Base-by-base conservation (phyloP, 495 filamentous ascomycete genomes). In the Neurospora sp. region DNA sequence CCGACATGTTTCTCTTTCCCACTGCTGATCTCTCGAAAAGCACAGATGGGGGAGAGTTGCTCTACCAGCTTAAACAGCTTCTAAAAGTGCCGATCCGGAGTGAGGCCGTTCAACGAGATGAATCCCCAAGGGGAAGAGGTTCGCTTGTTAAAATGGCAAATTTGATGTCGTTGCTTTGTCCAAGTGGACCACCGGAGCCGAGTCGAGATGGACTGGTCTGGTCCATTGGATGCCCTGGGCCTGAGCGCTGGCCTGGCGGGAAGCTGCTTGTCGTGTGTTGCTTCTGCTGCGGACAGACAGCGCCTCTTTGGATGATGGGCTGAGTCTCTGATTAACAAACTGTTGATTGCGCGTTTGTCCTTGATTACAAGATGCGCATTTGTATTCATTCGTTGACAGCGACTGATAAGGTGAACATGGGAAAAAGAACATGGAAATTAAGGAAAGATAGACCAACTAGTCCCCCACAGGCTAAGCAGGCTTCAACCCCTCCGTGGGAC, bases 401-500 rank as follows among this genome's bases (percentile, higher is more conserved):
- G n/a, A 59, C 10, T 11, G n/a, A 53, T 53, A 53, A 42, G 41
- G 14, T 42, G 41, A 18, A n/a, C 22, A 61, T 31, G 11, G 22
- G 11, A 59, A 59, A 59, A 59, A 31, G 5, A 31, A 8, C 22
- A 59, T 61, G 48, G 22, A 61, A 66, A 66, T 66, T 66, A 66
- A 35, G 53, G 53, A 66, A 66, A 31, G 53, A 66, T 66, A 35
- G 31, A 66, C 27, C 53, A 35, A 61, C 53, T 35, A 71, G 40
- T 37, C 42, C 40, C 69, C 70, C 69, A 59, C 27, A 39, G 22
- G 39, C 71, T 37, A 68, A 75, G 48, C 73, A 74, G 70, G 72
- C 74, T 71, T 68, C 39, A 48, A 40, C 74, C 72, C 41, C 72
- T 71, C 70, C 40, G 59, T 66, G 70, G 40, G 61, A 53, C 74